Evolutionary conservation across 208 protist genomes (phyloP).

Genomic region (Trypanosoma theileri): DNA sequence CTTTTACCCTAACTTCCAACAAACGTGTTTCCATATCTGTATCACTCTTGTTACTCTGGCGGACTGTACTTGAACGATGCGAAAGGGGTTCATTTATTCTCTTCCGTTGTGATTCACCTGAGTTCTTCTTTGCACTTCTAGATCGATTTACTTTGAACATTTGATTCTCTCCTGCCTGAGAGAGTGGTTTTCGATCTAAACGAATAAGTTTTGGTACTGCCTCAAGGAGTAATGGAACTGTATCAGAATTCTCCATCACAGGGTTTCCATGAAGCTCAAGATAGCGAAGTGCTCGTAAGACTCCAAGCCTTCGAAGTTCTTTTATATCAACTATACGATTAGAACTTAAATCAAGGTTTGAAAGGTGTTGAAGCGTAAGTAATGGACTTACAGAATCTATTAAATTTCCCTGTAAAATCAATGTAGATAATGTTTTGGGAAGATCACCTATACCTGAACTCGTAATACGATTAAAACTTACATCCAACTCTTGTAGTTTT

Average conservation of each 20-base stretch:
- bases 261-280: slow-evolving; percentile 71
- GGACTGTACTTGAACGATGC: neutral
- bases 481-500: slow-evolving; percentile 56
- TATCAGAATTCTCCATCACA: slow-evolving; percentile 27
- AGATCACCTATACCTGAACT: slow-evolving; percentile 38
- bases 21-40: slow-evolving; percentile 40
- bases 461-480: slow-evolving; percentile 62
- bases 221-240: slow-evolving; percentile 28
- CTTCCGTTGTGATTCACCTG: slow-evolving; percentile 1
- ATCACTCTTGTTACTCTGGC: slow-evolving; percentile 9
- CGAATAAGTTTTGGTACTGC: slow-evolving; percentile 50
- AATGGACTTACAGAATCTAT: slow-evolving; percentile 51
- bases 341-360: slow-evolving; percentile 43
- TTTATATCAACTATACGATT: slow-evolving; percentile 44
- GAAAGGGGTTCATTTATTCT: slow-evolving; percentile 5
- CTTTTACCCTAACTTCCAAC: slow-evolving; percentile 58
- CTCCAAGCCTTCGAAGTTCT: slow-evolving; percentile 34
- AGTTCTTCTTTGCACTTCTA: slow-evolving; percentile 15
- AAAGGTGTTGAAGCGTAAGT: slow-evolving; percentile 33
- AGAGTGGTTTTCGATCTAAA: slow-evolving; percentile 62
- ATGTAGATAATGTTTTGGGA: slow-evolving; percentile 36
- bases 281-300: slow-evolving; percentile 44
- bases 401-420: slow-evolving; percentile 47
- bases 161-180: slow-evolving; percentile 62
- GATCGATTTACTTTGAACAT: slow-evolving; percentile 40